Percentiles rank a stretch among this genome's conserved stretches.
phyloP scores from a whole-genome alignment of 2,329 filamentous ascomycete species.

The Myriosclerotinia duriaeana region DNA sequence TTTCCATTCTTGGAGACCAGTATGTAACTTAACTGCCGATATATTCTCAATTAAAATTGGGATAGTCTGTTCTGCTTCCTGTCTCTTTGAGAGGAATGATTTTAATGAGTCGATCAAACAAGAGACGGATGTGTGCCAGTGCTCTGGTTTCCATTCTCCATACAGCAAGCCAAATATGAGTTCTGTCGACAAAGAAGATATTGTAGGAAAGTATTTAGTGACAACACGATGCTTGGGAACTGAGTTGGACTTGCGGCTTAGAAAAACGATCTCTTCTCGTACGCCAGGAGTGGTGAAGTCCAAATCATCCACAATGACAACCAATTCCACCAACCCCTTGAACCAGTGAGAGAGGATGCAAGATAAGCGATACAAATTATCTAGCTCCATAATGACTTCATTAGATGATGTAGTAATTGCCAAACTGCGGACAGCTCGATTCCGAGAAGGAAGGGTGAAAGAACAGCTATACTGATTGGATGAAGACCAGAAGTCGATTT shows the following conservation, averaged over 20 bases:
- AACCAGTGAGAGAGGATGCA: not conserved
- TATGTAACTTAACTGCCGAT: not conserved
- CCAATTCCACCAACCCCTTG: not conserved
- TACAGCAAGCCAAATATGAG: not conserved
- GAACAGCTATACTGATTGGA: not conserved
- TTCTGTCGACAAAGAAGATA: not conserved
- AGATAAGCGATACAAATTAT: not conserved
- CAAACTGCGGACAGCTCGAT: not conserved
- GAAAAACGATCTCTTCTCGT: not conserved
- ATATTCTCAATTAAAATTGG: not conserved
- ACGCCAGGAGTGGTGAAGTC: not conserved
- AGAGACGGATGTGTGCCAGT: not conserved
- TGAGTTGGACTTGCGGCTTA: not conserved
- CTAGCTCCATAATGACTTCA: too few species aligned
- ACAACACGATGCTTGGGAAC: not conserved
- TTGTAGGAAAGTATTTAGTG: not conserved
- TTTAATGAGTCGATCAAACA: not conserved
- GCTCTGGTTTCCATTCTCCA: not conserved
- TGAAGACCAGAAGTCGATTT: not conserved
- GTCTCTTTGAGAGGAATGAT: not conserved
- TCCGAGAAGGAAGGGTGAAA: too few species aligned
- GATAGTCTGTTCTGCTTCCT: not conserved
- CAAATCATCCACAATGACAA: not conserved
- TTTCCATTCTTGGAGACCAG: not conserved
- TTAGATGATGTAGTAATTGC: not conserved